Conservation (phyloP, 2,329 filamentous ascomycete species). For the Fusarium tupiense region DNA sequence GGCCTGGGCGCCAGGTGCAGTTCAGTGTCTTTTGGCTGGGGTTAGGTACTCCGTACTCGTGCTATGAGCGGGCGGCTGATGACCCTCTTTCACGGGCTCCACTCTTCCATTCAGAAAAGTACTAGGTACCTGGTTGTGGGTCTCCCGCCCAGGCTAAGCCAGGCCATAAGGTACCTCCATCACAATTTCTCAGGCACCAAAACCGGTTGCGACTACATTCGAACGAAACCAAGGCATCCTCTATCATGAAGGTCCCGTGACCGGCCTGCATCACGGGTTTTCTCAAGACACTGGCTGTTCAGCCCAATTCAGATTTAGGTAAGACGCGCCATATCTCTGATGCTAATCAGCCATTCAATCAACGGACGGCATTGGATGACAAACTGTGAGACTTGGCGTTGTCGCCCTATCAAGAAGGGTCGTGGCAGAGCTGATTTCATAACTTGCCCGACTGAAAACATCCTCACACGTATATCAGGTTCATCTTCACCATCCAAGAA, state of each 20-base stretch:
- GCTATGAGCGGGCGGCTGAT: conserved; percentile 36
- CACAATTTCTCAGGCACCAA: conserved; percentile 37
- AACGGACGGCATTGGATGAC: neutral
- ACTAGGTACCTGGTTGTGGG: conserved; percentile 9
- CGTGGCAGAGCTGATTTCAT: neutral
- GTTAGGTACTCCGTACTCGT: conserved; percentile 26
- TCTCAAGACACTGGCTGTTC: conserved; percentile 4
- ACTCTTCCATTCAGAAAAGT: conserved; percentile 26
- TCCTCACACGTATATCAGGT: neutral
- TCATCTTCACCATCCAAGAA: neutral
- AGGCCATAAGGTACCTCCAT: conserved; percentile 12
- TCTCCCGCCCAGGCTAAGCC: neutral
- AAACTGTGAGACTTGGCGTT: neutral
- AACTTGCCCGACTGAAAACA: neutral
- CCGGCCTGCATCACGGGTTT: conserved; percentile 18
- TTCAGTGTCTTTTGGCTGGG: conserved; percentile 9
- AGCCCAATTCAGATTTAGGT: neutral
- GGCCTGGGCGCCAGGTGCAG: conserved; percentile 31
- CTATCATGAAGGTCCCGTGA: conserved; percentile 31
- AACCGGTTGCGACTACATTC: conserved; percentile 21
- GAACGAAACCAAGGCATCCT: conserved; percentile 5
- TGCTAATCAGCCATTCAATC: neutral
- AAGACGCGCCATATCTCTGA: neutral
- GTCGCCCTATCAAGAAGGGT: neutral
- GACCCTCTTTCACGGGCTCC: conserved; percentile 26